Evolutionary conservation across 345 rosid genomes (phyloP), one percentile per base, ranked within the genome.

Genomic region (Zanthoxylum bungeanum): DNA sequence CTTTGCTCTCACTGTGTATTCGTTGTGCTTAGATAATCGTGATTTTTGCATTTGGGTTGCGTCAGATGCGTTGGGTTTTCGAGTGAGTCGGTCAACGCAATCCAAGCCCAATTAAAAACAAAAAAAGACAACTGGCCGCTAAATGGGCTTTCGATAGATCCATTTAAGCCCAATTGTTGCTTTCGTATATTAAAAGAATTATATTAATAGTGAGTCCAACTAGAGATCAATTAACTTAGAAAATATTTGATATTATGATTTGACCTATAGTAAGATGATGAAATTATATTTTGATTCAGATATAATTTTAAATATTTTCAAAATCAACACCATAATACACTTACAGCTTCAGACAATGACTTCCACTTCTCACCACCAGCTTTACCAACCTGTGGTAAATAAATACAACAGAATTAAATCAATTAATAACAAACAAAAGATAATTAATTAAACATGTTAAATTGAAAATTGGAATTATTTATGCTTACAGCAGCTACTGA

Each of bases 341-440:
- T 71, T 74, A 94, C 98, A 24, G 88, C 73, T 0, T 87, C 97
- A 3, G 98, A 82, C 84, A 94, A 3, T 0, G 97, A 90, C 75
- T 94, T 94, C 98, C 98, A 94, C 69, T 85, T 94, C 36, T 85
- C 92, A 14, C 98, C 98, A 71, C 94, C 96, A 77, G 98, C 98
- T 77, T 94, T 94, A 3, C 98, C 98, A 60, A 95, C 99, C 99
- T 44, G 2, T 44, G 19, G n/a, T n/a, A n/a, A n/a, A n/a, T n/a
- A n/a, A n/a, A n/a, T n/a, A n/a, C n/a, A n/a, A n/a, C n/a, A n/a
- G n/a, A n/a, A n/a, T n/a, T 22, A 10, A 12, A 25, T 60, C 57
- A 65, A 42, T 25, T 14, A 44, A 44, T 19, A 44, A 14, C n/a
- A n/a, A 42, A n/a, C n/a, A n/a, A n/a, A n/a, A n/a, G n/a, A n/a